A percentile compares a stretch with the other conserved stretches of the same genome.
Conservation (phyloP, 148 eudicot genomes). For the Mesembryanthemum crystallinum region DNA sequence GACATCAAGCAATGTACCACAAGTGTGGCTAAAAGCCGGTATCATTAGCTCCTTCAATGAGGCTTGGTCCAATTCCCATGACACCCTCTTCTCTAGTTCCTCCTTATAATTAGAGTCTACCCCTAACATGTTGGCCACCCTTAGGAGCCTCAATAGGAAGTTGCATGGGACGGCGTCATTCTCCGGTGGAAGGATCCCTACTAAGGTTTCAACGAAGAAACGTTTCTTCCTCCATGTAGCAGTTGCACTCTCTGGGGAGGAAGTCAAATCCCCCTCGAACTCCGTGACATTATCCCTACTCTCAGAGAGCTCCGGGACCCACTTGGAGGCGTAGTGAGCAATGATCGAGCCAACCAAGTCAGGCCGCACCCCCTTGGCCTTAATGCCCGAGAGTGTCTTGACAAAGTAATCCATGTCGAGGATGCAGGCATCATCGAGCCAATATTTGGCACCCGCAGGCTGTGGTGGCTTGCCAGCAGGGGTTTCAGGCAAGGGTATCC, state of each 20-base stretch:
- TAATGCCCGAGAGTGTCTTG: constrained; percentile 56
- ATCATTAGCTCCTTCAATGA: constrained; percentile 67
- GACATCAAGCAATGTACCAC: constrained; percentile 65
- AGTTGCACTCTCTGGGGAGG: constrained; percentile 42
- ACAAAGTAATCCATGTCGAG: constrained; percentile 76
- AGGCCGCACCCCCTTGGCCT: constrained; percentile 63
- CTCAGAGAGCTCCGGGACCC: constrained; percentile 74
- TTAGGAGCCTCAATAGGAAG: constrained; percentile 64
- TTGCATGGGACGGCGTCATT: constrained; percentile 64
- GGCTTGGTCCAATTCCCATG: constrained; percentile 72
- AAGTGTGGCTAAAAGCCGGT: constrained; percentile 72
- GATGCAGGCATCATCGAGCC: constrained; percentile 52
- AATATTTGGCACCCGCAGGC: constrained; percentile 28
- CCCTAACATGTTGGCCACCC: constrained; percentile 49
- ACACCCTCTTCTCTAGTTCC: constrained; percentile 57
- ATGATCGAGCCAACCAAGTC: constrained; percentile 79
- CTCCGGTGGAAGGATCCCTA: constrained; percentile 67
- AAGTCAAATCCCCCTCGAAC: not conserved
- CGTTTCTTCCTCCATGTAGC: constrained; percentile 58
- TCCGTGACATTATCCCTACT: not conserved
- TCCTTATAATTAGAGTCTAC: constrained; percentile 38
- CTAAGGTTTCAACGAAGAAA: constrained; percentile 63
- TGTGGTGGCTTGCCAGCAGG: constrained; percentile 14
- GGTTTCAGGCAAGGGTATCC: constrained; percentile 29
- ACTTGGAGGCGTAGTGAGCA: constrained; percentile 69